Conservation (phyloP, 805 yeast species). For the Yarrowia sp. region DNA sequence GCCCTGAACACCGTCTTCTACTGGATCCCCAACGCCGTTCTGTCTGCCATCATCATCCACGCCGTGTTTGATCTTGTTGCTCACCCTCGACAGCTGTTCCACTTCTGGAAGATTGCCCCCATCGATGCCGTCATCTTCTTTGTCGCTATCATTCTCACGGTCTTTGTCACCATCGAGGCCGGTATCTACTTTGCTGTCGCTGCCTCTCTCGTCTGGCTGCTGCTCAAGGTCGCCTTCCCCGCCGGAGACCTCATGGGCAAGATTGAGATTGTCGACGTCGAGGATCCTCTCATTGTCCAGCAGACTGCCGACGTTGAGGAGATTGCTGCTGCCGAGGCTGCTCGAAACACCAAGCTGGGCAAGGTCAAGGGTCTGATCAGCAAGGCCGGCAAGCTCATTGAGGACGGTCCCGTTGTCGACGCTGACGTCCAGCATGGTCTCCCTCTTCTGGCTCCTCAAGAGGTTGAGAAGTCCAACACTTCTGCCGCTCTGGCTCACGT, state of each 20-base stretch:
- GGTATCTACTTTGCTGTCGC: conserved; percentile 92
- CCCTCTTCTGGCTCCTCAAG: conserved; percentile 15
- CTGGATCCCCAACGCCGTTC: conserved; percentile 88
- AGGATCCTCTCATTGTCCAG: conserved; percentile 36
- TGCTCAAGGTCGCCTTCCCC: conserved; percentile 81
- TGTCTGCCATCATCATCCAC: conserved; percentile 88
- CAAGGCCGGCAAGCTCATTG: conserved; percentile 13
- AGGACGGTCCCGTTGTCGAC: conserved; percentile 17
- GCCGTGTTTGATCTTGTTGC: conserved; percentile 89
- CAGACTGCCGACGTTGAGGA: conserved; percentile 19
- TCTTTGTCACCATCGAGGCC: conserved; percentile 79
- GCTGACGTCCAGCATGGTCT: conserved; percentile 15
- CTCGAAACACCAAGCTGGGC: conserved; percentile 8
- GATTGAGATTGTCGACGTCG: conserved; percentile 72
- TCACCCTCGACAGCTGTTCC: conserved; percentile 56
- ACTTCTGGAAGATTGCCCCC: conserved; percentile 75
- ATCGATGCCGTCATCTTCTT: conserved; percentile 75
- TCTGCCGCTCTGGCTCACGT: background rate
- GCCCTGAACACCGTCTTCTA: conserved; percentile 82
- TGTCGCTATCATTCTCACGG: conserved; percentile 74
- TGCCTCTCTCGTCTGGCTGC: conserved; percentile 76
- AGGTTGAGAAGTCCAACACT: conserved; percentile 15
- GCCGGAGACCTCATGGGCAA: conserved; percentile 83
- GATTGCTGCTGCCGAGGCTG: conserved; percentile 12
- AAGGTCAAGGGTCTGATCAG: background rate